phyloP scores from a whole-genome alignment of 2,329 filamentous ascomycete genomes.

The Penicillium sp. region DNA sequence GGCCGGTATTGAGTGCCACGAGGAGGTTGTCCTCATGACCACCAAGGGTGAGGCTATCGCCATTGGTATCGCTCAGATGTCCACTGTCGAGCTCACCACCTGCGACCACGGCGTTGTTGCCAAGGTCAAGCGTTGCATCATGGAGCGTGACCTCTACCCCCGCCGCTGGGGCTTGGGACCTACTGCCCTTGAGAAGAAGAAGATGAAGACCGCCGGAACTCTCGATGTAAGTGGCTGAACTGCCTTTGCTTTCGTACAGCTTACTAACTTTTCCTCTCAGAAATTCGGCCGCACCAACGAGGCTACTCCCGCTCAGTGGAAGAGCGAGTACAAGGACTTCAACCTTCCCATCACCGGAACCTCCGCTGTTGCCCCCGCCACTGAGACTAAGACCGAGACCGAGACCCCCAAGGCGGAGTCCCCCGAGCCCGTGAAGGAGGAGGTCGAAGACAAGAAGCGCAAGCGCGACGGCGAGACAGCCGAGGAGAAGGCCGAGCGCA shows the following conservation, averaged over 20 bases:
- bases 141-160: slow-evolving; percentile 98
- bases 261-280: not conserved
- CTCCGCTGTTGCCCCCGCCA: slow-evolving; percentile 42
- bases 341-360: slow-evolving; percentile 52
- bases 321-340: slow-evolving; percentile 87
- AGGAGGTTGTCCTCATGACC: slow-evolving; percentile 97
- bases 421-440: slow-evolving; percentile 38
- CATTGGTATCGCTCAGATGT: slow-evolving; percentile 95
- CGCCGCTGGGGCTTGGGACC: slow-evolving; percentile 95
- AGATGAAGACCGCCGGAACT: slow-evolving; percentile 97
- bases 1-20: slow-evolving; percentile 84
- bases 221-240: slow-evolving; percentile 58
- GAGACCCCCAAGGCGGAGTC: slow-evolving; percentile 18
- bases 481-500: slow-evolving; percentile 50
- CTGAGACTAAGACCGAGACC: slow-evolving; percentile 24
- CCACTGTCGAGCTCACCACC: slow-evolving; percentile 90
- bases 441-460: slow-evolving; percentile 51
- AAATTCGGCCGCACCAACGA: slow-evolving; percentile 95
- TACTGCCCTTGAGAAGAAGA: slow-evolving; percentile 96
- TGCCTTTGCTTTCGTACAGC: not conserved
- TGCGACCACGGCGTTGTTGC: slow-evolving; percentile 98
- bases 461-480: slow-evolving; percentile 57
- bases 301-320: slow-evolving; percentile 90
- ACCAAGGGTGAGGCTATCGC: slow-evolving; percentile 99
- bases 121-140: slow-evolving; percentile 99